Evolutionary conservation across 2,329 filamentous ascomycete species (phyloP).

Genomic region (Coleophoma crateriformis): DNA sequence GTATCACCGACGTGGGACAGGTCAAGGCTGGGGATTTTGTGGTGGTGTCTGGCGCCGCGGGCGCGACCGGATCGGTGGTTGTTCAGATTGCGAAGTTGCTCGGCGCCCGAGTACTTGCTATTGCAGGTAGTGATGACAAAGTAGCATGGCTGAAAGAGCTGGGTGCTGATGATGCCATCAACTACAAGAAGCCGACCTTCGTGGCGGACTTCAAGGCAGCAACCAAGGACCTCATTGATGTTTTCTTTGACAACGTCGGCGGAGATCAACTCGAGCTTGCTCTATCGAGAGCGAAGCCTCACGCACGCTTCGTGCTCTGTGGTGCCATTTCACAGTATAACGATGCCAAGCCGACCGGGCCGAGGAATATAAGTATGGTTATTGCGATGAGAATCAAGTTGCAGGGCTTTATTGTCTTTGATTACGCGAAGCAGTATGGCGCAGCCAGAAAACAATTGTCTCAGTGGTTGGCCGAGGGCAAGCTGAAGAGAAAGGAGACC

Average conservation of each 20-base stretch:
- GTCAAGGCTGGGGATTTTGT: conserved; percentile 64
- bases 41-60: conserved; percentile 69
- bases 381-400: conserved; percentile 50
- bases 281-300: conserved; percentile 50
- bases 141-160: conserved; percentile 57
- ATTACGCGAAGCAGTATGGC: conserved; percentile 53
- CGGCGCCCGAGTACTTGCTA: conserved; percentile 52
- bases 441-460: conserved; percentile 55
- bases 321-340: conserved; percentile 63
- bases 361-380: conserved; percentile 47
- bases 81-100: conserved; percentile 71
- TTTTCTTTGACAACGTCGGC: conserved; percentile 68
- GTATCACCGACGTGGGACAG: conserved; percentile 61
- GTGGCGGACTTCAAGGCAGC: conserved; percentile 50
- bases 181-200: conserved; percentile 64
- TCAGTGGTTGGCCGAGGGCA: conserved; percentile 66
- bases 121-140: conserved; percentile 60
- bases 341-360: conserved; percentile 45
- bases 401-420: conserved; percentile 70
- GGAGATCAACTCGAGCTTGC: conserved; percentile 63
- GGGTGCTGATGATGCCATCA: conserved; percentile 58
- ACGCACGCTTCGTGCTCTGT: conserved; percentile 55
- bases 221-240: conserved; percentile 52
- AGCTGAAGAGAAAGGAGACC: conserved; percentile 66
- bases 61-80: conserved; percentile 67